A percentile compares a stretch with the other conserved stretches of the same genome.
phyloP scores from a whole-genome alignment of 2,329 filamentous ascomycete species.

The Claviceps sorghi region DNA sequence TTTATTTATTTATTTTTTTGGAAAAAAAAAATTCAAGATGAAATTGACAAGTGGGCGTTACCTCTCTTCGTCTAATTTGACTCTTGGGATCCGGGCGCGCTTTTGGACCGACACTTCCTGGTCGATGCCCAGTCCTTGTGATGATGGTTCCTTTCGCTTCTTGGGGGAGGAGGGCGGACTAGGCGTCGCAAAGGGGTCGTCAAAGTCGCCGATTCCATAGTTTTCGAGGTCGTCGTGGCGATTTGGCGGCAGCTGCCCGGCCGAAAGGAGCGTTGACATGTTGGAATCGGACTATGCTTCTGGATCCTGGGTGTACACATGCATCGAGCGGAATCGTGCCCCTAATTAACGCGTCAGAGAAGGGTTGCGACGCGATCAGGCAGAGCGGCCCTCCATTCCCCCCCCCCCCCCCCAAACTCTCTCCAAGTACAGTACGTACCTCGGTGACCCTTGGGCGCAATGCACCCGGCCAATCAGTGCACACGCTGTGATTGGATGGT shows the following conservation, averaged over 20 bases:
- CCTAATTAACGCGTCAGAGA: neutral
- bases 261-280: constrained; percentile 13
- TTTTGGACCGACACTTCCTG: constrained; percentile 73
- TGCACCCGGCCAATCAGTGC: neutral
- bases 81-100: constrained; percentile 52
- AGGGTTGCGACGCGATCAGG: constrained; percentile 3
- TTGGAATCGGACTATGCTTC: neutral
- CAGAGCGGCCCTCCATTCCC: too few species aligned
- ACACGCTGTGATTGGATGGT: constrained; percentile 1
- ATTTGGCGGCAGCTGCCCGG: constrained; percentile 4
- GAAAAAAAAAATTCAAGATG: neutral
- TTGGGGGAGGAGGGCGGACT: constrained; percentile 26
- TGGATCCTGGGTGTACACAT: neutral
- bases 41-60: constrained; percentile 18
- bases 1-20: too few species aligned
- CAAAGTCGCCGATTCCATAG: constrained; percentile 50
- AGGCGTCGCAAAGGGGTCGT: constrained; percentile 35
- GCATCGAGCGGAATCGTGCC: neutral
- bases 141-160: constrained; percentile 34
- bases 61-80: constrained; percentile 77
- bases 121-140: constrained; percentile 57
- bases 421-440: neutral
- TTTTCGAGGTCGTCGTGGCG: constrained; percentile 55
- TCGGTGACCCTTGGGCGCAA: neutral
- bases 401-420: too few species aligned